Evolutionary conservation across 345 rosid genomes (phyloP), one percentile per base, ranked within the genome.

Genomic region (Aethionema arabicum): DNA sequence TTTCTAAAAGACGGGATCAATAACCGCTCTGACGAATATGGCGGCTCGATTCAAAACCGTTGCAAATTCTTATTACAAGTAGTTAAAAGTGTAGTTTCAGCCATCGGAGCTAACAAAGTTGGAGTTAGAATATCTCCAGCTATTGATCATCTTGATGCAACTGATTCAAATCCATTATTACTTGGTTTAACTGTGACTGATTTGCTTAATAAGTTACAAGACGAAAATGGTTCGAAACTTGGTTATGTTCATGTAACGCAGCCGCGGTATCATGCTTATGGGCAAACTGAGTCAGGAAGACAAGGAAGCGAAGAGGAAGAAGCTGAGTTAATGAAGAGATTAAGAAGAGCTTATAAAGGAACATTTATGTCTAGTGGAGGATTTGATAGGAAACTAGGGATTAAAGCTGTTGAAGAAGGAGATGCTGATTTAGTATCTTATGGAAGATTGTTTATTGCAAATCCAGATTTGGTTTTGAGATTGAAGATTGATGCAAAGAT

Each of bases 61-160:
- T 86, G 95, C 78, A 82, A 82, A 52, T 86, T 91, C 66, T 61
- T 85, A 41, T 63, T 83, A 67, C 76, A 85, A 59, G 69, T 88
- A 5, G 77, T 88, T 49, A 63, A 79, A 68, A 83, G 87, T 35
- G 80, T 85, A 4, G 74, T 55, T 39, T 39, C 65, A 61, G 86
- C 90, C 4, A 76, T 88, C 8, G 92, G 88, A 37, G 74, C 71
- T 12, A 77, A 77, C 14, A 70, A 79, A 56, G 86, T 89, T 52
- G 95, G 75, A 9, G 70, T 92, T 15, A 78, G 95, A 72, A 76
- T 82, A 47, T 88, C 98, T 1, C 98, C 98, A 0, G 90, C 96
- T n/a, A 83, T 84, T 29, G 90, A 86, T 68, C 83, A 86, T 65
- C 76, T 78, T 4, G 96, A 91, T 29, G 95, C 90, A 57, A 71